Conservation (phyloP, 2,329 filamentous ascomycete genomes). For the Emydomyces testavorans region DNA sequence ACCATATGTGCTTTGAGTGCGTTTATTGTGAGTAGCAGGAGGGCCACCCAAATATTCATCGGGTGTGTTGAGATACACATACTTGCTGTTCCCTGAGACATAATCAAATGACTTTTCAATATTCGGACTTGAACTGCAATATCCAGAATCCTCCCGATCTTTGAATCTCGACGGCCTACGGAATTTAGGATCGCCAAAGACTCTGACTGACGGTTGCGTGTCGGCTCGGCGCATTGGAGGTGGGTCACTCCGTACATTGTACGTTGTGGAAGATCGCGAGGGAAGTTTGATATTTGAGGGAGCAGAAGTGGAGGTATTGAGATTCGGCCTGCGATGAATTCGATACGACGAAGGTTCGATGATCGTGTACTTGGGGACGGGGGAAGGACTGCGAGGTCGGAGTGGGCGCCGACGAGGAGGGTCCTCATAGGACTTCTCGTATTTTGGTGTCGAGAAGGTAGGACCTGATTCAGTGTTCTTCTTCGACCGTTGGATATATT, state of each 20-base stretch:
- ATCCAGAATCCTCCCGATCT: constrained; percentile 35
- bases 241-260: constrained; percentile 23
- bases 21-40: background rate
- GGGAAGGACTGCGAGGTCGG: constrained; percentile 26
- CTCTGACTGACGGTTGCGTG: constrained; percentile 22
- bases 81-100: constrained; percentile 26
- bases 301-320: constrained; percentile 28
- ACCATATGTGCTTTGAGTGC: constrained; percentile 19
- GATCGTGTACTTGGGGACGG: constrained; percentile 23
- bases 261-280: constrained; percentile 27
- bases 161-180: constrained; percentile 30
- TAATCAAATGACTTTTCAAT: constrained; percentile 30
- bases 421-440: constrained; percentile 21
- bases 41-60: constrained; percentile 24
- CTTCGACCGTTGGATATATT: constrained; percentile 32
- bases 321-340: constrained; percentile 25
- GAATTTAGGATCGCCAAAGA: constrained; percentile 21
- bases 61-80: constrained; percentile 24
- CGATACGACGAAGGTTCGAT: constrained; percentile 24
- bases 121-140: constrained; percentile 31
- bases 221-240: constrained; percentile 24
- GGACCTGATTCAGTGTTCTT: constrained; percentile 18
- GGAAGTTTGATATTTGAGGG: constrained; percentile 25
- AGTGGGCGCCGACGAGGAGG: constrained; percentile 19
- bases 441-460: constrained; percentile 22